Conservation (phyloP, 257 asterid genomes). For the Thymus quinquecostatus region DNA sequence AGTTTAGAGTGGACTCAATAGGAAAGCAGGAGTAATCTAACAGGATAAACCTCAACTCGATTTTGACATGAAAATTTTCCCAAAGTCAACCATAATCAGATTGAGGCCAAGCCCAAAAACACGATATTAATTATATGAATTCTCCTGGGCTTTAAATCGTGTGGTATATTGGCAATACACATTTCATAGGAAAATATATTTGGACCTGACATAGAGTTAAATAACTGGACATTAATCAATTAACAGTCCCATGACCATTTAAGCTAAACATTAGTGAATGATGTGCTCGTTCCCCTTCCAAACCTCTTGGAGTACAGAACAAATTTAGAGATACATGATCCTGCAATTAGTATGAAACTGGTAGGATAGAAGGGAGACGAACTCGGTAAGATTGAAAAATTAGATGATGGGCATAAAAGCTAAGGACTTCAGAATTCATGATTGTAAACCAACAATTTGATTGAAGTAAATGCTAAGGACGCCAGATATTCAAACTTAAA, state of each 20-base stretch:
- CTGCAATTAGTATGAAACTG: conserved; percentile 9
- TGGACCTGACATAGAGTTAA: conserved; percentile 11
- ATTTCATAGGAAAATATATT: background rate
- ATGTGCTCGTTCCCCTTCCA: background rate
- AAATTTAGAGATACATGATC: conserved; percentile 1
- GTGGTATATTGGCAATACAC: conserved; percentile 1
- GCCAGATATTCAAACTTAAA: background rate
- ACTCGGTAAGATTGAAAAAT: background rate
- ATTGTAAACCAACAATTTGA: conserved; percentile 17
- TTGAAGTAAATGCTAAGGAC: conserved; percentile 13
- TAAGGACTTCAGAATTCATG: background rate
- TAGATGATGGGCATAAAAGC: conserved; percentile 18
- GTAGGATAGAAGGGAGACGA: too few species aligned
- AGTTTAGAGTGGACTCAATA: conserved; percentile 10
- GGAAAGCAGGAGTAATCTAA: conserved; percentile 21
- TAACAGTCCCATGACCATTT: conserved; percentile 7
- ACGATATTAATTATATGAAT: conserved; percentile 24
- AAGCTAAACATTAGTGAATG: conserved; percentile 14
- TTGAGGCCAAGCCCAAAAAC: background rate
- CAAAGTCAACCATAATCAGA: conserved; percentile 21
- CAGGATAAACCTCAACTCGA: conserved; percentile 23
- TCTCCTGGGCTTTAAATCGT: conserved; percentile 8
- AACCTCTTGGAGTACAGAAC: background rate
- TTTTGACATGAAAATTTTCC: background rate
- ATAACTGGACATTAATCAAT: conserved; percentile 26